Evolutionary conservation across 495 filamentous ascomycete species (phyloP).

Genomic region (Podospora pseudopauciseta): DNA sequence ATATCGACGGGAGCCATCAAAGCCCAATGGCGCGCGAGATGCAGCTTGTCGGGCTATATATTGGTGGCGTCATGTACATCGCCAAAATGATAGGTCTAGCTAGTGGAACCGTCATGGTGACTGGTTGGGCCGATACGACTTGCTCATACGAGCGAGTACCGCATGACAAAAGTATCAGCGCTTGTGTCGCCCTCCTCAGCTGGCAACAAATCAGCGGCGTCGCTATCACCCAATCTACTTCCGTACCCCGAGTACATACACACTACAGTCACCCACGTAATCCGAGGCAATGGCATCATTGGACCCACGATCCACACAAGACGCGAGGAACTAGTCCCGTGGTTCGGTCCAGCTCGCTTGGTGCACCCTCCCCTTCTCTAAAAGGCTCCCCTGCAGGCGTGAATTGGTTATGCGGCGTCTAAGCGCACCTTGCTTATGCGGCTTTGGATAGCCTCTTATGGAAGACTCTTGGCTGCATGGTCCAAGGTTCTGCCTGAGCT

Average conservation of each 20-base stretch:
- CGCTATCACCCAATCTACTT: too few relatives aligned
- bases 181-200: neutral
- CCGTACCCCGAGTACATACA: neutral
- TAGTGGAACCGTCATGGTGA: neutral
- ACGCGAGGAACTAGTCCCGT: conserved; percentile 5
- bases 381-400: conserved; percentile 9
- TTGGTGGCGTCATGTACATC: conserved; percentile 3
- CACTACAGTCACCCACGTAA: neutral
- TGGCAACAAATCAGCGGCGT: too few relatives aligned
- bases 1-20: neutral
- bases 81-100: neutral
- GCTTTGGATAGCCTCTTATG: conserved; percentile 15
- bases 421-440: conserved; percentile 14
- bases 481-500: neutral
- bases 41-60: neutral
- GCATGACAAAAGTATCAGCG: neutral
- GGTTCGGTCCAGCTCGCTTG: conserved; percentile 12
- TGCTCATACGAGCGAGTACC: conserved; percentile 4
- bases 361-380: conserved; percentile 12
- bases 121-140: conserved; percentile 2
- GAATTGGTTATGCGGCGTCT: conserved; percentile 9
- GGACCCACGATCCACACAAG: neutral
- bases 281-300: conserved; percentile 1
- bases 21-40: neutral
- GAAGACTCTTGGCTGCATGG: conserved; percentile 14